Percentiles rank a stretch among this genome's conserved stretches.
These are phyloP conservation scores for Cordyceps tenuipes DNA, from an alignment of 2,329 filamentous ascomycete species.

Conservation along the genomic window DNA sequence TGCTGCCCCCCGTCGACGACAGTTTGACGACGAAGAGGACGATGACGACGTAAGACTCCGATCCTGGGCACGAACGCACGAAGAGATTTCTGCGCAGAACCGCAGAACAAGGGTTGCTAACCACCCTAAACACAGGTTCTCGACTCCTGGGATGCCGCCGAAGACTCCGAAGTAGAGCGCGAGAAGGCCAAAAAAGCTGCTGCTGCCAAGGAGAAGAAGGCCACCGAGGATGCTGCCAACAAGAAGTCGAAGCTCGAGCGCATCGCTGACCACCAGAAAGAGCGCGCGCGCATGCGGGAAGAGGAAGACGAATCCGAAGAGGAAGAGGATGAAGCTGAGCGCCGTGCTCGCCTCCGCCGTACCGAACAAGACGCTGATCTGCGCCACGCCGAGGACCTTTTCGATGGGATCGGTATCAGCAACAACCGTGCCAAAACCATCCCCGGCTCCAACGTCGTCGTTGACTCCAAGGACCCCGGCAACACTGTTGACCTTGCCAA, in stretches of 20 bases:
- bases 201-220: slow-evolving; percentile 81
- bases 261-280: slow-evolving; percentile 67
- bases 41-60: slow-evolving; percentile 59
- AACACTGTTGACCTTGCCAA: slow-evolving; percentile 73
- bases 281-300: slow-evolving; percentile 44
- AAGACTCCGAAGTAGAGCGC: slow-evolving; percentile 93
- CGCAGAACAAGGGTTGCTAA: neutral
- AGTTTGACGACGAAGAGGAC: slow-evolving; percentile 92
- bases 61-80: neutral
- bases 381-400: slow-evolving; percentile 82
- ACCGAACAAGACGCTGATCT: slow-evolving; percentile 86
- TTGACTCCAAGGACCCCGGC: slow-evolving; percentile 64
- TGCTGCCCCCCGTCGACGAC: slow-evolving; percentile 34
- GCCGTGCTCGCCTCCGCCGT: slow-evolving; percentile 64
- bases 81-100: neutral
- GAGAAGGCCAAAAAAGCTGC: slow-evolving; percentile 86
- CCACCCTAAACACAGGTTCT: slow-evolving; percentile 56
- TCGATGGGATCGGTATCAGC: slow-evolving; percentile 64
- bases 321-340: slow-evolving; percentile 65
- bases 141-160: slow-evolving; percentile 93
- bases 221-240: slow-evolving; percentile 76
- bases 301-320: slow-evolving; percentile 44
- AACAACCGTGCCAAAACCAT: slow-evolving; percentile 59
- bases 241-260: slow-evolving; percentile 87
- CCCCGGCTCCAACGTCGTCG: slow-evolving; percentile 55